A percentile compares a stretch with the other conserved stretches of the same genome.
These are phyloP conservation scores for Solanum sparsipilum DNA, from an alignment of 257 asterid genomes.

Conservation along the genomic window DNA sequence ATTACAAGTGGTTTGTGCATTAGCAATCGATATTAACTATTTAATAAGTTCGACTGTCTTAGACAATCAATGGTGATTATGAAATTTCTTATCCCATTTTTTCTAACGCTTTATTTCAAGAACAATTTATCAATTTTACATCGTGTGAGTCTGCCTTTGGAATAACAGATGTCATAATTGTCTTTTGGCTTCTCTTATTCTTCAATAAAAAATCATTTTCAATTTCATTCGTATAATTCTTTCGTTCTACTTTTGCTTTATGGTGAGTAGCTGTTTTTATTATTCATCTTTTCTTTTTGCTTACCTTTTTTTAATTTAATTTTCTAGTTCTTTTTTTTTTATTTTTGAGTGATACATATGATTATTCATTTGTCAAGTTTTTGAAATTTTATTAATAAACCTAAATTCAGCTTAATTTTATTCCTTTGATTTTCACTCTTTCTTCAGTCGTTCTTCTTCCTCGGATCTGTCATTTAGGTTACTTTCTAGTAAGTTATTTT, in stretches of 20 bases:
- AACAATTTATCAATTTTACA: neutral
- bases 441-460: neutral
- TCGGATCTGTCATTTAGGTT: neutral
- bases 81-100: neutral
- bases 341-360: neutral
- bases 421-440: neutral
- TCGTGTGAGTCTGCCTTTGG: neutral
- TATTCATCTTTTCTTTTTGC: neutral
- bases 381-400: too few relatives aligned
- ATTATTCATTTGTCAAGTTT: neutral
- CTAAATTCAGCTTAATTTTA: neutral
- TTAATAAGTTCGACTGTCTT: neutral
- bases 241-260: neutral
- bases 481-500: neutral
- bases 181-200: neutral
- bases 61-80: neutral
- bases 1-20: too few relatives aligned
- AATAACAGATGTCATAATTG: too few relatives aligned
- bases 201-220: neutral
- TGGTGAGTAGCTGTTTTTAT: neutral
- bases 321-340: neutral
- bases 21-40: neutral
- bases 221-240: neutral
- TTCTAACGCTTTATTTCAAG: neutral
- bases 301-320: too few relatives aligned